Conservation (phyloP, 305 asterid genomes). For the Withania somnifera region DNA sequence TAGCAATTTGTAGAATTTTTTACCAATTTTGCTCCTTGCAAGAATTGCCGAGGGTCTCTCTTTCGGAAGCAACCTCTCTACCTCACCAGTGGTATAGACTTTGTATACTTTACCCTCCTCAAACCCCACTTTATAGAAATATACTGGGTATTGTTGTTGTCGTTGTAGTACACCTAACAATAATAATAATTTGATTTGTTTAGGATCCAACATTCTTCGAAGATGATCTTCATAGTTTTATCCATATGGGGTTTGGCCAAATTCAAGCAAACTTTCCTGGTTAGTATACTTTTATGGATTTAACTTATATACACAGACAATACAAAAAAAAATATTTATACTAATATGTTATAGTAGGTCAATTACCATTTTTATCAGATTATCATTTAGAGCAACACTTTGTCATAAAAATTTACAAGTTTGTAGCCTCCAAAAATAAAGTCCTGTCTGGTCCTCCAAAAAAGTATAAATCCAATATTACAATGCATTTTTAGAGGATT, state of each 20-base stretch:
- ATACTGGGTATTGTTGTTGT: no score
- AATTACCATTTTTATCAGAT: not conserved
- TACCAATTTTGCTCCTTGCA: no score
- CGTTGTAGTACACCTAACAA: no score
- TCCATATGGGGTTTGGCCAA: slow-evolving; percentile 79
- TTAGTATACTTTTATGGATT: slow-evolving; percentile 11
- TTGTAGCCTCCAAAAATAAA: not conserved
- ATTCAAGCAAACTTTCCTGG: slow-evolving; percentile 40
- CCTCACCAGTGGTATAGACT: no score
- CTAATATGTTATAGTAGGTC: not conserved
- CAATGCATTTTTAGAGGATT: not conserved
- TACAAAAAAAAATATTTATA: no score
- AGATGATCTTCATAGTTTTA: slow-evolving; percentile 74
- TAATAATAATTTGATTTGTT: not conserved
- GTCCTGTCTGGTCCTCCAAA: not conserved
- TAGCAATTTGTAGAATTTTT: no score
- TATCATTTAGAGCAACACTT: not conserved
- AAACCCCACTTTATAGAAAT: no score
- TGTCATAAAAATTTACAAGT: not conserved
- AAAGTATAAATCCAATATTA: not conserved
- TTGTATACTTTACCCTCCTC: no score
- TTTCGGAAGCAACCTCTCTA: no score
- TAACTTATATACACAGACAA: not conserved
- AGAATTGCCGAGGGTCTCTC: no score
- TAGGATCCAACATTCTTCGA: slow-evolving; percentile 63